These are phyloP conservation scores for Vinca minor DNA, from an alignment of 257 asterid species.

Conservation along the genomic window DNA sequence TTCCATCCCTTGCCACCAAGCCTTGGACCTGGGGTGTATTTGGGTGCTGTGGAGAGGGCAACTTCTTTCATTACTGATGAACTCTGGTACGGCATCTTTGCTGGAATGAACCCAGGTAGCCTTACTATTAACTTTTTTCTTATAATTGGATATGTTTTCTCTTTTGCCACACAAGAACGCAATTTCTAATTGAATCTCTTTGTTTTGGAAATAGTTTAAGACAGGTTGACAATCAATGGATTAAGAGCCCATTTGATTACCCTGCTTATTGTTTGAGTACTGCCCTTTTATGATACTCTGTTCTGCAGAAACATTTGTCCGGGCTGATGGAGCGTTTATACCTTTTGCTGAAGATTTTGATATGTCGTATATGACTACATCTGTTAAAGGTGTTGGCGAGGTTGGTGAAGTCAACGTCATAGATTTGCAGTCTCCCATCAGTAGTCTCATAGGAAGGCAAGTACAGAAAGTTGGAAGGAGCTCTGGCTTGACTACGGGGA, in stretches of 20 bases:
- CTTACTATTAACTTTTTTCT: conserved; percentile 2
- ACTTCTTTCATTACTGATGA: conserved; percentile 84
- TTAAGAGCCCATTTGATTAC: neutral
- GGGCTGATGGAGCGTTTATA: conserved; percentile 97
- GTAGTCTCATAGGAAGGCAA: conserved; percentile 72
- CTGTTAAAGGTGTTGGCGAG: conserved; percentile 81
- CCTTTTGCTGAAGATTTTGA: conserved; percentile 85
- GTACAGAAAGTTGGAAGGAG: conserved; percentile 96
- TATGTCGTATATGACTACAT: conserved; percentile 59
- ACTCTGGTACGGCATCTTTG: conserved; percentile 93
- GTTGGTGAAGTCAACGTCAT: conserved; percentile 63
- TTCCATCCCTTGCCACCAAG: conserved; percentile 97
- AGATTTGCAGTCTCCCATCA: conserved; percentile 80
- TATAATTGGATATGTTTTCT: too few species aligned
- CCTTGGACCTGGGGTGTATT: conserved; percentile 95
- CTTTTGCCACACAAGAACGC: too few species aligned
- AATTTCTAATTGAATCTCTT: too few species aligned
- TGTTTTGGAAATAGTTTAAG: too few species aligned
- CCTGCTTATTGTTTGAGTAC: neutral
- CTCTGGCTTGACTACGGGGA: conserved; percentile 90
- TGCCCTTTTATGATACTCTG: conserved; percentile 14
- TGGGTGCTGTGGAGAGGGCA: conserved; percentile 99
- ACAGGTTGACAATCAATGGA: too few species aligned
- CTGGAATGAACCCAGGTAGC: conserved; percentile 92
- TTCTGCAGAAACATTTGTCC: conserved; percentile 82